These are phyloP conservation scores for Euphrasia confusa DNA, from an alignment of 257 asterid genomes.

Conservation along the genomic window DNA sequence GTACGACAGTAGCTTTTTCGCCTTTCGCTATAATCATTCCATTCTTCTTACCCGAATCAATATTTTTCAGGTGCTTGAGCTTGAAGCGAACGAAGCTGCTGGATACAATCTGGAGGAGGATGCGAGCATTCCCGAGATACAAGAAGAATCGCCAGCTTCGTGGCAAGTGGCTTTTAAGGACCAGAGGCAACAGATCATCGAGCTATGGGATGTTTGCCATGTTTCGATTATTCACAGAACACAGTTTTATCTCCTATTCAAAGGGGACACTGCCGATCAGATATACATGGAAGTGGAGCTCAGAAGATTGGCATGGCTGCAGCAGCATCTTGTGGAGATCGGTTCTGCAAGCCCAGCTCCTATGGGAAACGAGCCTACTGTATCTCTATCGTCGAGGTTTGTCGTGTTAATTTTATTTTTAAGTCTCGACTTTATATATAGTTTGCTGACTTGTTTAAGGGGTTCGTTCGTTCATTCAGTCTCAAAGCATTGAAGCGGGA, in stretches of 20 bases:
- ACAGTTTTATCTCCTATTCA: constrained; percentile 80
- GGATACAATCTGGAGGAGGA: constrained; percentile 69
- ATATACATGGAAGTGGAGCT: constrained; percentile 92
- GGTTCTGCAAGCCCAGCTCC: constrained; percentile 80
- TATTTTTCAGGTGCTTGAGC: constrained; percentile 75
- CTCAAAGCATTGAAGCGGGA: constrained; percentile 73
- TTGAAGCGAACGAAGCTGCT: constrained; percentile 91
- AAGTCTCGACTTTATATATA: neutral
- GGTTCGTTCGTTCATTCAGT: constrained; percentile 38
- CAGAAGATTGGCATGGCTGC: constrained; percentile 86
- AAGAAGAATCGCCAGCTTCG: constrained; percentile 72
- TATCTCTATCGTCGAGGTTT: constrained; percentile 83
- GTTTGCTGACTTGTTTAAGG: constrained; percentile 3
- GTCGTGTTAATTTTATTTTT: neutral
- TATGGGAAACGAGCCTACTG: constrained; percentile 58
- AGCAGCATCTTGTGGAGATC: constrained; percentile 68
- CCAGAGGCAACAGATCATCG: constrained; percentile 79
- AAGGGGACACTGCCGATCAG: constrained; percentile 85
- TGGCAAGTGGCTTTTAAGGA: constrained; percentile 67
- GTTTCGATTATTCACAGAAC: constrained; percentile 90
- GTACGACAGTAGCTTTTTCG: neutral
- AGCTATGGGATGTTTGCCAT: constrained; percentile 81
- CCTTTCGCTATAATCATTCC: neutral
- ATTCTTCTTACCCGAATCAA: neutral
- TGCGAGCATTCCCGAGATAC: constrained; percentile 42